phyloP scores from a whole-genome alignment of 2,329 filamentous ascomycete genomes.

The Aspergillus texensis region DNA sequence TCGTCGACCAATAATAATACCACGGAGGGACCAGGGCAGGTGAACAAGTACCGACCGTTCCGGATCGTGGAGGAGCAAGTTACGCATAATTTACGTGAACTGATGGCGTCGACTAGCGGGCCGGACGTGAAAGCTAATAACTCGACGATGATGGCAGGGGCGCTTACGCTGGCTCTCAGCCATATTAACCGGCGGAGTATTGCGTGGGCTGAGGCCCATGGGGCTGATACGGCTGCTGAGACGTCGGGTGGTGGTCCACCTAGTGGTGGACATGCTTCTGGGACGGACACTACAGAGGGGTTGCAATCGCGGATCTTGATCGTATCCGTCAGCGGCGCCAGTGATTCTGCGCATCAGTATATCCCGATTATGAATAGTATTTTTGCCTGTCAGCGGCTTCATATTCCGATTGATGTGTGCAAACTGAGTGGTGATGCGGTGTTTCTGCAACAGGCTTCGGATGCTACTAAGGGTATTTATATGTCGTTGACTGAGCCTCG shows the following conservation, averaged over 20 bases:
- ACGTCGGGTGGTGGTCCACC: constrained; percentile 36
- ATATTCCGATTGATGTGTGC: constrained; percentile 89
- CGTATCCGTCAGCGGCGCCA: constrained; percentile 85
- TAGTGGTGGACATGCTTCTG: constrained; percentile 22
- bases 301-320: constrained; percentile 84
- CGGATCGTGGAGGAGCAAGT: constrained; percentile 82
- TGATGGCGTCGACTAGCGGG: constrained; percentile 70
- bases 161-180: constrained; percentile 82
- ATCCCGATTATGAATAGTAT: constrained; percentile 99
- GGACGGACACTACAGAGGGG: constrained; percentile 37
- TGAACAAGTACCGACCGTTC: constrained; percentile 95
- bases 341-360: constrained; percentile 84
- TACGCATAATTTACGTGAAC: constrained; percentile 69
- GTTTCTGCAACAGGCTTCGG: constrained; percentile 88
- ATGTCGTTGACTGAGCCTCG: constrained; percentile 64
- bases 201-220: constrained; percentile 62
- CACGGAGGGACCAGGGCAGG: constrained; percentile 40
- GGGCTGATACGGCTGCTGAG: constrained; percentile 46
- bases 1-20: constrained; percentile 16
- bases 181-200: constrained; percentile 85
- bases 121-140: constrained; percentile 63
- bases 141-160: constrained; percentile 87
- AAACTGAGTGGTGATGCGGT: constrained; percentile 84
- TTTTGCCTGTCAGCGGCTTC: constrained; percentile 86
- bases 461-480: constrained; percentile 71